phyloP scores from a whole-genome alignment of 1,284 basidiomycete species.

The Ceratobasidium sp. region DNA sequence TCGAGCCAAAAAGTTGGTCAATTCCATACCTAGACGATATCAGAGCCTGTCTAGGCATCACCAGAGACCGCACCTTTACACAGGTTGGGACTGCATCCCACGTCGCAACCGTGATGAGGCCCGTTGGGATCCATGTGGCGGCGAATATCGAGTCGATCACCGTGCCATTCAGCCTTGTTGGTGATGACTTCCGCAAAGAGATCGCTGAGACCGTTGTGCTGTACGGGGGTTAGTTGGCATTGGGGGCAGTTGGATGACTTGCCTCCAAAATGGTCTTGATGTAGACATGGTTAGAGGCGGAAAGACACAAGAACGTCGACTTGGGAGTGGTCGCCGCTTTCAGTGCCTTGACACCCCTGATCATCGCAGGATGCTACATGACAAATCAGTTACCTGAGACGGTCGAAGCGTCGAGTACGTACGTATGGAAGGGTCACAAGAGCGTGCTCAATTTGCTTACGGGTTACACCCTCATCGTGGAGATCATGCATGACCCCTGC shows the following conservation, averaged over 20 bases:
- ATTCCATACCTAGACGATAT: slow-evolving; percentile 73
- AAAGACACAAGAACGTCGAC: slow-evolving; percentile 88
- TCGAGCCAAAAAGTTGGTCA: slow-evolving; percentile 78
- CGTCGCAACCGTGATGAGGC: slow-evolving; percentile 81
- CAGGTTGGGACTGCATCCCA: slow-evolving; percentile 97
- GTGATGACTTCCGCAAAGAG: slow-evolving; percentile 90
- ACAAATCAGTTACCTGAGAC: background rate
- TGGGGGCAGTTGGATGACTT: slow-evolving; percentile 37
- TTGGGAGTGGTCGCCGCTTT: slow-evolving; percentile 66
- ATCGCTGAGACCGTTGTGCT: slow-evolving; percentile 75
- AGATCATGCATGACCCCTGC: slow-evolving; percentile 77
- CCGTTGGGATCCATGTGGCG: slow-evolving; percentile 77
- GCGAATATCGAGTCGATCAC: slow-evolving; percentile 77
- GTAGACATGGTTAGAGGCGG: slow-evolving; percentile 93
- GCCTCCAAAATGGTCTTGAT: slow-evolving; percentile 89
- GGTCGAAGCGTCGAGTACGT: slow-evolving; percentile 48
- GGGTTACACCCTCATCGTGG: slow-evolving; percentile 69
- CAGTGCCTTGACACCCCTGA: slow-evolving; percentile 79
- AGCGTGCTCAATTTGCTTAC: slow-evolving; percentile 77
- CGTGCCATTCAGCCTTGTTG: slow-evolving; percentile 87
- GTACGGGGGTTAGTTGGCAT: slow-evolving; percentile 26
- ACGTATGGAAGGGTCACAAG: slow-evolving; percentile 88
- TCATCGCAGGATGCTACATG: slow-evolving; percentile 92
- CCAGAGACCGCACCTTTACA: slow-evolving; percentile 77
- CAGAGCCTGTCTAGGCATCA: background rate